Base-by-base conservation (phyloP, 176 grass and related monocot genomes). In the Triticum dicoccoides region DNA sequence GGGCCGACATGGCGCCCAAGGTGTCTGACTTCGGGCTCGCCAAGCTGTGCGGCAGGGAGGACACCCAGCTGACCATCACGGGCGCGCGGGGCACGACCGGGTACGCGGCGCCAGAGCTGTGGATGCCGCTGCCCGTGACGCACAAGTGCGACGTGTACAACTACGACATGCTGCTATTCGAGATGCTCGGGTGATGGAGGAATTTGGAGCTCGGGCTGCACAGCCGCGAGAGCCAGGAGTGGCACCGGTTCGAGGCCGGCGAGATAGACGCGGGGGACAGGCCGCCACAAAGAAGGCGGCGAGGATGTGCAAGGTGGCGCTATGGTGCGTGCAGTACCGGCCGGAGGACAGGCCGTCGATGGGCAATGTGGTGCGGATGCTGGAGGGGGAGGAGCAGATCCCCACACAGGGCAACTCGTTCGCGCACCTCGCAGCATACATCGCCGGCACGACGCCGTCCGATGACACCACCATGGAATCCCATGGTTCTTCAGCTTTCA, bases 81-180 rank as follows among this genome's bases (percentile, higher is more conserved):
- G 89, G 87, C 9, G 87, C 35, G 25, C 78, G 92, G 32, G 91
- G 91, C 11, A 89, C 87, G 42, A 89, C 89, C 0, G 94, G 92
- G 41, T 97, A 97, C 65, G 90, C 90, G 9, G 94, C 92, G 58
- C 90, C 90, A 8, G 92, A 97, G 89, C 83, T 92, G 54, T 97
- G 92, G 94, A 76, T 92, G 90, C 83, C 89, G n/a, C 58, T 87
- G 1, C 90, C 90, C 0, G 90, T 92, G 17, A 94, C 92, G 27
- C 38, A 92, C 45, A 94, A 94, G 81, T 92, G 92, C 68, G 92
- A 97, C 68, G 86, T 97, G 2, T 97, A 94, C 85, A 92, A 90
- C 82, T 94, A 89, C 65, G 94, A 88, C 8, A 97, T 94, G 92
- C 71, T 94, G 38, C 30, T 91, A n/a, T 97, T 92, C 61, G 95